These are phyloP conservation scores for Prunus fruticosa DNA, from an alignment of 306 rosid genomes.

Conservation along the genomic window DNA sequence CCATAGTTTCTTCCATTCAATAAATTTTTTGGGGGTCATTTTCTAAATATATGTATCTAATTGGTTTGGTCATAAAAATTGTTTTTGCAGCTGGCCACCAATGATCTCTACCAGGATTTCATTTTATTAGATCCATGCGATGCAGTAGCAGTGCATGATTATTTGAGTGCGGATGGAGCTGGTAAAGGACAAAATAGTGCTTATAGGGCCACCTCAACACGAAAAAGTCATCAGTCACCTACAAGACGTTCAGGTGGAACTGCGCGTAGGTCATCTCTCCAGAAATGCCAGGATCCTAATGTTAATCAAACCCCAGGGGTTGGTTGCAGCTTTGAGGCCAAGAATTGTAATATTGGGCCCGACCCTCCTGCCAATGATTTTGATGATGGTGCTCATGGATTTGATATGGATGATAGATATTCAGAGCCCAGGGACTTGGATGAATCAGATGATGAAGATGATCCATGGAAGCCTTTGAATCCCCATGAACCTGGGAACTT, in stretches of 20 bases:
- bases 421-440: slow-evolving; percentile 45
- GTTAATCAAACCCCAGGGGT: slow-evolving; percentile 38
- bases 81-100: slow-evolving; percentile 78
- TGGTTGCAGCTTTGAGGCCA: slow-evolving; percentile 34
- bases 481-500: slow-evolving; percentile 90
- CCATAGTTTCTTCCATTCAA: slow-evolving; percentile 31
- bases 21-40: not conserved
- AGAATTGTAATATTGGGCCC: slow-evolving; percentile 31
- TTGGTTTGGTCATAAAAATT: slow-evolving; percentile 8
- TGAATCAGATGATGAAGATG: slow-evolving; percentile 58
- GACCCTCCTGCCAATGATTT: slow-evolving; percentile 47
- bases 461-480: slow-evolving; percentile 95
- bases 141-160: slow-evolving; percentile 65
- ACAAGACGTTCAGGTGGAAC: slow-evolving; percentile 59
- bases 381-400: slow-evolving; percentile 34
- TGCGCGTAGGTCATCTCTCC: slow-evolving; percentile 42
- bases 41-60: slow-evolving; percentile 2
- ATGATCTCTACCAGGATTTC: slow-evolving; percentile 68
- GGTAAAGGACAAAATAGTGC: slow-evolving; percentile 44
- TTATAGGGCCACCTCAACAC: slow-evolving; percentile 45
- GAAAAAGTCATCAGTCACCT: slow-evolving; percentile 59
- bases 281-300: slow-evolving; percentile 52
- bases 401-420: slow-evolving; percentile 54
- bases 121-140: slow-evolving; percentile 81
- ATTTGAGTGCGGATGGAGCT: slow-evolving; percentile 45